Conservation (phyloP, 441 rosid genomes). For the Hura crepitans region DNA sequence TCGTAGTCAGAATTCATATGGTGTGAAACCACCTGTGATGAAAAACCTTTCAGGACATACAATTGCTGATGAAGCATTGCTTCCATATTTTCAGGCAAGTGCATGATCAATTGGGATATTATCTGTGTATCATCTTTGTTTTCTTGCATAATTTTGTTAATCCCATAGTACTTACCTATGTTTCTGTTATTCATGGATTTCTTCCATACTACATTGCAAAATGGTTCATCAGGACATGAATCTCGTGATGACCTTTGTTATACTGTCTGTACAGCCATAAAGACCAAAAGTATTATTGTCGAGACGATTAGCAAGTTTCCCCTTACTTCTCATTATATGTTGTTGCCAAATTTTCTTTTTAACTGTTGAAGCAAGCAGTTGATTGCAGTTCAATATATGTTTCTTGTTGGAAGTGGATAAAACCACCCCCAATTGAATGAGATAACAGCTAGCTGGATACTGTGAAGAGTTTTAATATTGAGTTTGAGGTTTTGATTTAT, state of each 20-base stretch:
- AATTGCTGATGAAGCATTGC: conserved; percentile 81
- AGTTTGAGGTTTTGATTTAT: conserved; percentile 16
- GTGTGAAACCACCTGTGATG: conserved; percentile 31
- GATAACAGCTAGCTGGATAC: too few relatives aligned
- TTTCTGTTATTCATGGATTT: conserved; percentile 3
- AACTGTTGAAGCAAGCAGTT: neutral
- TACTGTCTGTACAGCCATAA: neutral
- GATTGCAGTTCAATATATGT: neutral
- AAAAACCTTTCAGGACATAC: conserved; percentile 38
- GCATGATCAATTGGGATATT: conserved; percentile 13
- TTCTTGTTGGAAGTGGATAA: neutral
- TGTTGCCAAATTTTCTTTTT: neutral
- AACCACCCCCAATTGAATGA: neutral
- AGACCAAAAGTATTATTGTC: neutral
- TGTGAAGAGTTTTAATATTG: too few relatives aligned
- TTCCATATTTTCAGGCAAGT: conserved; percentile 95
- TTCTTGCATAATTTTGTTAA: conserved; percentile 4
- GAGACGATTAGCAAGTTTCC: neutral
- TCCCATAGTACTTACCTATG: neutral
- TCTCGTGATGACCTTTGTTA: neutral
- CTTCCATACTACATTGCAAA: too few relatives aligned
- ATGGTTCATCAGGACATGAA: neutral
- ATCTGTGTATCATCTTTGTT: too few relatives aligned
- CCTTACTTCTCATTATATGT: too few relatives aligned
- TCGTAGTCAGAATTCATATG: conserved; percentile 35